Evolutionary conservation across 306 rosid species (phyloP).

Genomic region (Aeschynomene evenia): DNA sequence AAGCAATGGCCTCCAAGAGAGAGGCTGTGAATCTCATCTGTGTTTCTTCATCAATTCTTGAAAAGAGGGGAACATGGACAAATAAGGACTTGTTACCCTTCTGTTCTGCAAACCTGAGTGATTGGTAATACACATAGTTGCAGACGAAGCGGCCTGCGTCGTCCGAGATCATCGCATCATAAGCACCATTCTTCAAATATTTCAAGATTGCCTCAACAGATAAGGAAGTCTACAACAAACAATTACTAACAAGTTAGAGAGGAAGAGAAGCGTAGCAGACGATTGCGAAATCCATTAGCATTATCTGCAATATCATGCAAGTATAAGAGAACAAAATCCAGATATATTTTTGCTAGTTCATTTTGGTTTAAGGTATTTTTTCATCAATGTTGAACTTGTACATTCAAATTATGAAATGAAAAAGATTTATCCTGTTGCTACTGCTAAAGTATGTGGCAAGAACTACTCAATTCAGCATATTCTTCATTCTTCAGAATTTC

Average conservation of each 20-base stretch:
- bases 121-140: constrained; percentile 81
- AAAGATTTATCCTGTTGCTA: not conserved
- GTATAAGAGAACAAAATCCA: not conserved
- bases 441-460: not conserved
- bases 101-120: constrained; percentile 79
- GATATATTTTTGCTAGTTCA: not conserved
- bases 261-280: not conserved
- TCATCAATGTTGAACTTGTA: constrained; percentile 10
- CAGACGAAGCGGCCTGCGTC: constrained; percentile 92
- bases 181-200: constrained; percentile 55
- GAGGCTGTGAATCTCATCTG: constrained; percentile 66
- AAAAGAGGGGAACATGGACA: constrained; percentile 81
- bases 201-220: constrained; percentile 49
- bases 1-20: constrained; percentile 77
- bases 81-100: constrained; percentile 80
- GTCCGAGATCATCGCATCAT: constrained; percentile 54
- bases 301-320: constrained; percentile 5
- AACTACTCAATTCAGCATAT: not conserved
- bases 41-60: constrained; percentile 69
- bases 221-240: constrained; percentile 55
- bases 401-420: not conserved
- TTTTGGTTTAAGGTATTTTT: not conserved
- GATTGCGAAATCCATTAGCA: not conserved
- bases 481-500: not conserved
- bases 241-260: constrained; percentile 36